Conservation (phyloP, 169 alveolate species). For the Plasmodium vivax region DNA sequence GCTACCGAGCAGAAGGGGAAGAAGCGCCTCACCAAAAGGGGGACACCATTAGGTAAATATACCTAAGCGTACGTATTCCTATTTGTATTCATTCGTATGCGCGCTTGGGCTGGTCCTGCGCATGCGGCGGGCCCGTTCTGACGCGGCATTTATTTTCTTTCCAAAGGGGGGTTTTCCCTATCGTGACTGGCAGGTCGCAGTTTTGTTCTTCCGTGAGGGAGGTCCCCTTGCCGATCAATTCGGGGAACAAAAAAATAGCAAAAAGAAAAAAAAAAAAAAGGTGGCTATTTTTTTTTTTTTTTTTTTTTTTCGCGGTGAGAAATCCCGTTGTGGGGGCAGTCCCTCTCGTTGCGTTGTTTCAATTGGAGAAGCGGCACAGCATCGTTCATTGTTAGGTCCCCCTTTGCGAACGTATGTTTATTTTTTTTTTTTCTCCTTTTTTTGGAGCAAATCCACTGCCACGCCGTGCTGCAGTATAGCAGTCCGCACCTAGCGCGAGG, state of each 20-base stretch:
- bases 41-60: background rate
- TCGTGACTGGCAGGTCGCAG: background rate
- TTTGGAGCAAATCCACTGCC: background rate
- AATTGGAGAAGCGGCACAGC: background rate
- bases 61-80: background rate
- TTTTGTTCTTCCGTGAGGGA: background rate
- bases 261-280: too few species aligned
- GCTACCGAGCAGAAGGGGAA: background rate
- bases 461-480: background rate
- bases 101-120: background rate
- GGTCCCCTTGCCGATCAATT: background rate
- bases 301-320: background rate
- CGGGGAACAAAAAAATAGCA: background rate
- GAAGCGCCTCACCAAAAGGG: background rate
- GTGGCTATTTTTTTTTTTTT: background rate
- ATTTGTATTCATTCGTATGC: background rate
- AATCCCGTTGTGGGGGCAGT: background rate
- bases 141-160: background rate
- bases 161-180: background rate
- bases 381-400: background rate
- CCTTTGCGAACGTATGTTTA: background rate
- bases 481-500: background rate
- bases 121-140: background rate
- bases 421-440: background rate
- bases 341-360: background rate